Base-by-base conservation (phyloP, 331 rosid species). In the Rhamnella rubrinervis region DNA sequence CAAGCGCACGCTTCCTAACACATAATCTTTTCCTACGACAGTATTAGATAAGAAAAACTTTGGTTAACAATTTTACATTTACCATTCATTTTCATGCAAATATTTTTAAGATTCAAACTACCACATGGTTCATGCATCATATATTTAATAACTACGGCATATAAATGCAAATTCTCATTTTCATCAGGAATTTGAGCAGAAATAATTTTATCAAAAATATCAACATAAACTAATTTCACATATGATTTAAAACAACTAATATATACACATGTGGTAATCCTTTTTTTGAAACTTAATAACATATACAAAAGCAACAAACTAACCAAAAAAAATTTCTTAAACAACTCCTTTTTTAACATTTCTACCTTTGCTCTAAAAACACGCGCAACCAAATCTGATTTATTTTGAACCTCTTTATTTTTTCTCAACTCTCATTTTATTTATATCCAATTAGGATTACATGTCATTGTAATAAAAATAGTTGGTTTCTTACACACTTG, bases 211-310 rank as follows among this genome's bases (percentile, higher is more conserved):
- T 63, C 68, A 63, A 18, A 40, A 1, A 6, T 8, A 8, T 63
- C 52, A 20, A 35, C 17, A 13, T 0, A 5, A 7, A 19, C 0
- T 8, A 1, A 10, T 6, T 44, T 63, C 19, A 31, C 17, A 40
- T 25, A 5, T n/a, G 44, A 14, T 4, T 50, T 4, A 72, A 19
- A 5, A 73, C 57, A 6, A 65, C 4, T 8, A 73, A 31, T 8
- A 73, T 23, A 14, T 73, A 71, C 5, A n/a, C 65, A 41, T 63
- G 66, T 8, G 71, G 37, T 1, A 73, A 41, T 3, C 63, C 70
- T 15, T 7, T 55, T 73, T 64, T 44, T 73, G 4, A 65, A 65
- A 56, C 14, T 73, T 66, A 38, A 55, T 58, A 3, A 65, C 71
- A 65, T 65, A 65, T 0, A 28, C 59, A 65, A 53, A 65, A 0